Evolutionary conservation across 306 rosid genomes (phyloP).

Genomic region (Begonia fuchsioides): DNA sequence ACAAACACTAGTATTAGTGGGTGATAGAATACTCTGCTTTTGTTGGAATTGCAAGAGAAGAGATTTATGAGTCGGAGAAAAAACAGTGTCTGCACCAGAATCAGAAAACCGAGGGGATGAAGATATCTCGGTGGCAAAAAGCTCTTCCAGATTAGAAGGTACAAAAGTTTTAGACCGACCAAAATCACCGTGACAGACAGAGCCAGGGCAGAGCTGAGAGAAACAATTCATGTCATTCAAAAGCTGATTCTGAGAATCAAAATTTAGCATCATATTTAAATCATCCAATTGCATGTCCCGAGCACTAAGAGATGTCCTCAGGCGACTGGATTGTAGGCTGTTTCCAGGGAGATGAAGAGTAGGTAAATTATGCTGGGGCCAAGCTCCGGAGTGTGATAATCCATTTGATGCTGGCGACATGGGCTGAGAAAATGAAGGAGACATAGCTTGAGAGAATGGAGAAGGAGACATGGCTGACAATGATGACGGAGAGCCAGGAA

Average conservation of each 20-base stretch:
- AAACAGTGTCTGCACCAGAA: constrained; percentile 30
- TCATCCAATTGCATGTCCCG: constrained; percentile 54
- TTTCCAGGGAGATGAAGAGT: constrained; percentile 78
- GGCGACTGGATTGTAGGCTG: constrained; percentile 71
- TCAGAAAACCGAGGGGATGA: constrained; percentile 66
- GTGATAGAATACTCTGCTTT: constrained; percentile 56
- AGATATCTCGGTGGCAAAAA: constrained; percentile 60
- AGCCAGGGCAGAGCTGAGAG: constrained; percentile 38
- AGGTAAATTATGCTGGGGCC: constrained; percentile 87
- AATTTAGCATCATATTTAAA: constrained; percentile 35
- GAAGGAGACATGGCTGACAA: constrained; percentile 61
- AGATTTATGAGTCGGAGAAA: constrained; percentile 74
- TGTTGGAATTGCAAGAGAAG: constrained; percentile 71
- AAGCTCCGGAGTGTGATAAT: constrained; percentile 34
- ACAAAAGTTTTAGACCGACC: constrained; percentile 56
- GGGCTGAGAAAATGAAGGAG: constrained; percentile 67
- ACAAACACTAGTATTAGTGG: constrained; percentile 50
- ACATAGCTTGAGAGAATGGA: constrained; percentile 62
- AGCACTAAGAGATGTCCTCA: constrained; percentile 82
- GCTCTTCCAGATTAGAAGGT: constrained; percentile 74
- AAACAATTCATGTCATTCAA: constrained; percentile 53
- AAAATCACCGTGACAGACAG: constrained; percentile 30
- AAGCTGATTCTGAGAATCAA: constrained; percentile 52
- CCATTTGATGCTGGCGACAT: constrained; percentile 72
- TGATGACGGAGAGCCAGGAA: constrained; percentile 76